phyloP scores from a whole-genome alignment of 257 asterid genomes.

The Ballota nigra region DNA sequence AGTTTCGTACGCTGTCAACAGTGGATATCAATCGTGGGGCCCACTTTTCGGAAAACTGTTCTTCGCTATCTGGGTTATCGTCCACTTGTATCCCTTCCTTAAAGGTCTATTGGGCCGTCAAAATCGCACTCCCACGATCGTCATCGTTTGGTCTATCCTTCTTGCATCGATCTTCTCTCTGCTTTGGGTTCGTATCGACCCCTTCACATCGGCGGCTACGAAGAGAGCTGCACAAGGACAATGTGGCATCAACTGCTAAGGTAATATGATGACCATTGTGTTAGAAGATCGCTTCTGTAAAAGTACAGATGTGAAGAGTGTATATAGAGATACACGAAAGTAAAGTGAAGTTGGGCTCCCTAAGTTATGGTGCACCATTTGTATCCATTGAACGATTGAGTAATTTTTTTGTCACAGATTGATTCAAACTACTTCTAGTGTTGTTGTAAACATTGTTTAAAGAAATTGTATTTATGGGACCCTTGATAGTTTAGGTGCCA shows the following conservation, averaged over 20 bases:
- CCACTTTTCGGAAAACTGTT: conserved; percentile 75
- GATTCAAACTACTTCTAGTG: conserved; percentile 10
- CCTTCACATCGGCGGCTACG: conserved; percentile 56
- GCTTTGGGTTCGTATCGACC: conserved; percentile 91
- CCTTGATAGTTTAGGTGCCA: background rate
- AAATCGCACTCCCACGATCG: conserved; percentile 93
- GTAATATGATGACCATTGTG: background rate
- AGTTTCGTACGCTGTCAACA: conserved; percentile 78
- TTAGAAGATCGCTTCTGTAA: background rate
- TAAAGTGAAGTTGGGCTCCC: conserved; percentile 5
- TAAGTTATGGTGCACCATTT: no score
- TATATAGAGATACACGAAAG: conserved; percentile 29
- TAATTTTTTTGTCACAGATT: conserved; percentile 11
- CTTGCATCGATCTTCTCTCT: conserved; percentile 91
- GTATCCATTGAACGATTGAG: background rate
- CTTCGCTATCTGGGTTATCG: conserved; percentile 87
- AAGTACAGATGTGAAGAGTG: background rate
- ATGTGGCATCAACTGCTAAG: conserved; percentile 74
- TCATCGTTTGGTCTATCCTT: conserved; percentile 89
- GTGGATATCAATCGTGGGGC: conserved; percentile 94
- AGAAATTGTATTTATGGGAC: conserved; percentile 9
- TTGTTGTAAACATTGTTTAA: background rate
- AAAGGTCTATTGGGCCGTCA: conserved; percentile 80
- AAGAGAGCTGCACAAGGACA: conserved; percentile 56
- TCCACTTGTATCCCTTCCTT: conserved; percentile 88